Evolutionary conservation across 2,329 filamentous ascomycete species (phyloP).

Genomic region (Ascochyta pisi): DNA sequence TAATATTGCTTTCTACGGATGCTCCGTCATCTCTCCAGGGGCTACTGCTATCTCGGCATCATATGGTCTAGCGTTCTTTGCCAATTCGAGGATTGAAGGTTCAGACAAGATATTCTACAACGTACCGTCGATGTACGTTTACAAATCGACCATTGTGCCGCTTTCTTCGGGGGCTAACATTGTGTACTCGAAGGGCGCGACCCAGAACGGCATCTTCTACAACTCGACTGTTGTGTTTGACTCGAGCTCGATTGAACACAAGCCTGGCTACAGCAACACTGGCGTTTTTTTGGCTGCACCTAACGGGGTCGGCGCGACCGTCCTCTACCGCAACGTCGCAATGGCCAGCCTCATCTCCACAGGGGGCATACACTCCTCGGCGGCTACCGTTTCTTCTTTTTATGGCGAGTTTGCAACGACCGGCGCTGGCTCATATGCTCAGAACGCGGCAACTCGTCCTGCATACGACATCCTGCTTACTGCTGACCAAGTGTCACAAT

Average conservation of each 20-base stretch:
- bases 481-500: slow-evolving; percentile 44
- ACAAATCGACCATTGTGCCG: slow-evolving; percentile 53
- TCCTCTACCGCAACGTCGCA: slow-evolving; percentile 51
- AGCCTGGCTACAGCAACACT: slow-evolving; percentile 43
- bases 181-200: slow-evolving; percentile 51
- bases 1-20: slow-evolving; percentile 55
- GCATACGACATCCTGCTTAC: slow-evolving; percentile 47
- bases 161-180: slow-evolving; percentile 46
- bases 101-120: slow-evolving; percentile 53
- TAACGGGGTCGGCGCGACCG: slow-evolving; percentile 51
- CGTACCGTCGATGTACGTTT: slow-evolving; percentile 53
- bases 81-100: slow-evolving; percentile 56
- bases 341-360: slow-evolving; percentile 50
- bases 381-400: slow-evolving; percentile 32
- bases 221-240: slow-evolving; percentile 55
- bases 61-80: slow-evolving; percentile 49
- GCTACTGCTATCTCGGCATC: slow-evolving; percentile 36
- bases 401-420: slow-evolving; percentile 54
- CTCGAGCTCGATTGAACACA: slow-evolving; percentile 47
- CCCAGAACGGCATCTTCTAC: slow-evolving; percentile 18
- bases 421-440: slow-evolving; percentile 51
- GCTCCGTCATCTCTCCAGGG: slow-evolving; percentile 53
- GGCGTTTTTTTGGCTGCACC: slow-evolving; percentile 54
- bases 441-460: slow-evolving; percentile 44
- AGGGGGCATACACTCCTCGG: slow-evolving; percentile 44